Evolutionary conservation across 768 basidiomycete genomes (phyloP), one percentile per base, ranked within the genome.

Genomic region (Leucocoprinus sp.): DNA sequence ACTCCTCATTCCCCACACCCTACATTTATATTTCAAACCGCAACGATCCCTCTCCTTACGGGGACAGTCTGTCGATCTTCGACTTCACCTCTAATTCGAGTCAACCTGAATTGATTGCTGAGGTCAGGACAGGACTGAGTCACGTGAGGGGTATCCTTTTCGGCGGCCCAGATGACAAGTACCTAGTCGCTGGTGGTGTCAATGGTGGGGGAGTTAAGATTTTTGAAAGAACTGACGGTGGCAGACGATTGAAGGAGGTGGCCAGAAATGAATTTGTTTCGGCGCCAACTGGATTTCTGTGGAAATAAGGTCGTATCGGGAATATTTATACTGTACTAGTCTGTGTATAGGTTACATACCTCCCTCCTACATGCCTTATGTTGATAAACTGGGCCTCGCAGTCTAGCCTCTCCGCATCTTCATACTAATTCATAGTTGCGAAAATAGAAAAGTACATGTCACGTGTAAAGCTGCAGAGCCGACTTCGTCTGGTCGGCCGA

Each of bases 11-110:
- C 63, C 67, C 78, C 0, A 66, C 62, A 0, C 69, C 75, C 2
- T 82, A 82, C 59, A 63, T 89, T 12, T 90, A 87, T 56, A 64
- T 76, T 8, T 82, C 86, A 3, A 91, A 89, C 60, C 72, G 88
- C 24, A 81, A 87, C 53, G 79, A 86, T 54, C 80, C 80, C 4
- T 71, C 76, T 17, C 66, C 76, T 0, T 76, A 72, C 37, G 85
- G 87, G 18, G 87, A 91, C 59, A 75, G 75, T 23, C 76, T 91
- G 50, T 71, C 84, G 4, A 73, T 89, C 24, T 88, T 83, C 63
- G 67, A 74, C 5, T 67, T 80, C 34, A 65, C 66, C 7, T 64
- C 68, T 5, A 60, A 68, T 14, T 68, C 67, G 21, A 55, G 45
- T 34, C 37, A 59, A 19, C 68, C 78, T 2, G 65, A 72, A 48